phyloP scores from a whole-genome alignment of 1,139 yeast genomes.

The Magnusiomyces magnusii region DNA sequence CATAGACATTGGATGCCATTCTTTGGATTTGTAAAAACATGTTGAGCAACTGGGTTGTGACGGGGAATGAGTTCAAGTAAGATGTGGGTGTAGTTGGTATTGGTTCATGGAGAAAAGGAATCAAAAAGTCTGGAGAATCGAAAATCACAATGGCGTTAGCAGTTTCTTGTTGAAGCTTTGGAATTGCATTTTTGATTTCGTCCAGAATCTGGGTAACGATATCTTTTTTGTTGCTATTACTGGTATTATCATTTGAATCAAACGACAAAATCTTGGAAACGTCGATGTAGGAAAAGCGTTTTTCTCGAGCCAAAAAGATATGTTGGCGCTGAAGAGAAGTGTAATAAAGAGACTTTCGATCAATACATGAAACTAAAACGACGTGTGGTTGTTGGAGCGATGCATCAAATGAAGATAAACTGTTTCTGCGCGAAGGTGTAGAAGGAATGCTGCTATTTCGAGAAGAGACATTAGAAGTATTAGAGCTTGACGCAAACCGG shows the following conservation, averaged over 20 bases:
- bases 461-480: background rate
- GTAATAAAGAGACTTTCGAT: background rate
- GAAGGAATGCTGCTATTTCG: background rate
- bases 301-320: background rate
- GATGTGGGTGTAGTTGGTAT: background rate
- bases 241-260: background rate
- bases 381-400: background rate
- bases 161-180: background rate
- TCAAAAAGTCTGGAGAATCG: conserved; percentile 3
- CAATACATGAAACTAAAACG: conserved; percentile 2
- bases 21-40: background rate
- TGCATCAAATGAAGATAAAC: background rate
- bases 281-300: background rate
- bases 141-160: background rate
- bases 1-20: background rate
- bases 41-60: background rate
- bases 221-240: too few relatives aligned
- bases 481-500: background rate
- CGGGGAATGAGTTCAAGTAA: background rate
- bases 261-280: background rate
- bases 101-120: background rate
- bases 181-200: background rate
- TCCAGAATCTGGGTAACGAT: background rate
- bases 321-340: conserved; percentile 1
- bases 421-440: background rate